These are phyloP conservation scores for Polyporus tsugae DNA, from an alignment of 1,284 basidiomycete genomes.

Conservation along the genomic window DNA sequence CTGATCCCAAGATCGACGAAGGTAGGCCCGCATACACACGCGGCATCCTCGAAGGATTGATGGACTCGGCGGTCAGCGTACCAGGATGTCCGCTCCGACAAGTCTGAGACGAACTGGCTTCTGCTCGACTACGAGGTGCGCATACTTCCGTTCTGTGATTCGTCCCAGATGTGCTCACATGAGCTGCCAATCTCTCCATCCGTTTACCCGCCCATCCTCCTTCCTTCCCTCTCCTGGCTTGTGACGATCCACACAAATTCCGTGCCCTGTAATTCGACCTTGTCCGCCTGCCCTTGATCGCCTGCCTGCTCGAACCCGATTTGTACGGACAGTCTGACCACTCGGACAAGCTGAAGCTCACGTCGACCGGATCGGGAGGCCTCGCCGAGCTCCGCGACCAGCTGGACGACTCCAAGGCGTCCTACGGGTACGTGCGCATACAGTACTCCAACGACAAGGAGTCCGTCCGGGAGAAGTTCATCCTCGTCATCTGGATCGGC, in stretches of 20 bases:
- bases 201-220: background rate
- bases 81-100: conserved; percentile 83
- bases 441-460: conserved; percentile 89
- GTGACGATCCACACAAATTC: background rate
- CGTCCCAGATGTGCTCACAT: conserved; percentile 12
- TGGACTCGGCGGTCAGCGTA: conserved; percentile 65
- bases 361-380: conserved; percentile 81
- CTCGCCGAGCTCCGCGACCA: conserved; percentile 79
- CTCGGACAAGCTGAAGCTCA: conserved; percentile 84
- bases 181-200: background rate
- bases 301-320: background rate
- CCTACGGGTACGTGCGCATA: conserved; percentile 85
- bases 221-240: background rate
- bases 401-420: conserved; percentile 79
- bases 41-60: conserved; percentile 20
- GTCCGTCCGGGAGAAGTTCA: conserved; percentile 89
- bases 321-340: conserved; percentile 68
- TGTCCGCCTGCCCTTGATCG: background rate
- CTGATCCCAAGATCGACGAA: conserved; percentile 79
- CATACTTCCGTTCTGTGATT: conserved; percentile 10
- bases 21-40: conserved; percentile 55
- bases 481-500: conserved; percentile 92
- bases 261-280: background rate
- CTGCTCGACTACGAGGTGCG: conserved; percentile 86
- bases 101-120: conserved; percentile 86